Percentiles rank a stretch among this genome's conserved stretches.
phyloP scores from a whole-genome alignment of 805 yeast genomes.

The Myxozyma geophila region DNA sequence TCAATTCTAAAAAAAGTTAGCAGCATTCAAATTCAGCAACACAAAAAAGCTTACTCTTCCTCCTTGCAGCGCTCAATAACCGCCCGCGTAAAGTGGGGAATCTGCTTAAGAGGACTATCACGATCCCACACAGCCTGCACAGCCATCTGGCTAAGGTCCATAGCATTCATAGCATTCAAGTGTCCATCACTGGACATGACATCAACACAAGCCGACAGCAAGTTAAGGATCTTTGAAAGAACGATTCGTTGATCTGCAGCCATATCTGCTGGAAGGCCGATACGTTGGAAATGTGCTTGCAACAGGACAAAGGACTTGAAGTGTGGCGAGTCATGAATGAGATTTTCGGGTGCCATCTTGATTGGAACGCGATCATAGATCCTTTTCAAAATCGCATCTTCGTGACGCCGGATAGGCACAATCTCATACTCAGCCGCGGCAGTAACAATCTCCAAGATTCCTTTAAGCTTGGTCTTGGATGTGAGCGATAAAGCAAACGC shows the following conservation, averaged over 20 bases:
- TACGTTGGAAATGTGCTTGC: constrained; percentile 80
- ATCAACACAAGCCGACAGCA: constrained; percentile 74
- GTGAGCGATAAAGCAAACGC: constrained; percentile 58
- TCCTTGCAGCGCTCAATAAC: constrained; percentile 60
- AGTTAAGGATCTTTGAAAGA: constrained; percentile 53
- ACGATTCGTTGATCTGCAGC: constrained; percentile 60
- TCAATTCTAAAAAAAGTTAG: constrained; percentile 52
- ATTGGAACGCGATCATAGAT: constrained; percentile 68
- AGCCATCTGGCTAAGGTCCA: constrained; percentile 88
- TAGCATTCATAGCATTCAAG: constrained; percentile 74
- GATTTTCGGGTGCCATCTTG: constrained; percentile 48
- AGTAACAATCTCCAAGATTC: constrained; percentile 66
- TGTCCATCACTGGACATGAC: constrained; percentile 78
- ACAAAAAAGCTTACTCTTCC: constrained; percentile 37
- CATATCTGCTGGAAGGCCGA: constrained; percentile 65
- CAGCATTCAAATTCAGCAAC: background rate
- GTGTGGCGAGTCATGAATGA: constrained; percentile 55
- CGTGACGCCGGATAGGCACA: constrained; percentile 66
- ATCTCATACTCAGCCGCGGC: constrained; percentile 73
- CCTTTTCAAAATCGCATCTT: constrained; percentile 53
- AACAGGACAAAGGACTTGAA: constrained; percentile 74
- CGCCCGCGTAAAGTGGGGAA: constrained; percentile 65
- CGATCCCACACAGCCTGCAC: constrained; percentile 85
- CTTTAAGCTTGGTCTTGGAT: constrained; percentile 60
- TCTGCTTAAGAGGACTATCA: constrained; percentile 76